phyloP scores from a whole-genome alignment of 2,329 filamentous ascomycete genomes.

The Calonectria pauciramosa region DNA sequence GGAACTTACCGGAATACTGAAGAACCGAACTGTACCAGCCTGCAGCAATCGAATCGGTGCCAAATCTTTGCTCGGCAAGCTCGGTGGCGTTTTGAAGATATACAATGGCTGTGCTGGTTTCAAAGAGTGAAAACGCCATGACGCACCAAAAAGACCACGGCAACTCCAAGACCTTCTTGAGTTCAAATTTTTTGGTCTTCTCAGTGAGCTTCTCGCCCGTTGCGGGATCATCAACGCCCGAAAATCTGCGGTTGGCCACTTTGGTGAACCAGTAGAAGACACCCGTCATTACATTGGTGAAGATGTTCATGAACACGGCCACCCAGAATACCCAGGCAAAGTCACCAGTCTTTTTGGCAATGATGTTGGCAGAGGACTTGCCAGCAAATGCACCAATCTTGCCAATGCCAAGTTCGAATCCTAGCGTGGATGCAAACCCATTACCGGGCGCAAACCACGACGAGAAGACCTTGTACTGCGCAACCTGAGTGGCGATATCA shows the following conservation, averaged over 20 bases:
- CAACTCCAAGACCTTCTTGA: constrained; percentile 65
- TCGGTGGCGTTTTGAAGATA: constrained; percentile 72
- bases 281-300: constrained; percentile 67
- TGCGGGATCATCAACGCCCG: constrained; percentile 53
- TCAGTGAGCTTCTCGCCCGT: constrained; percentile 70
- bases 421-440: constrained; percentile 72
- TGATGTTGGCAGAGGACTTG: constrained; percentile 70
- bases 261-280: constrained; percentile 67
- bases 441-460: constrained; percentile 73
- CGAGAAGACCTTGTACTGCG: constrained; percentile 74
- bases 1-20: constrained; percentile 56
- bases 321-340: constrained; percentile 74
- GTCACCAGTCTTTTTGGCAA: constrained; percentile 67
- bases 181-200: constrained; percentile 68
- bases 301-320: constrained; percentile 72
- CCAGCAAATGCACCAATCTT: constrained; percentile 73
- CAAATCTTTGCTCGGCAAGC: constrained; percentile 69
- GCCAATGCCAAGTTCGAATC: constrained; percentile 70
- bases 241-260: constrained; percentile 21
- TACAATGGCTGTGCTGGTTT: constrained; percentile 67
- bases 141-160: constrained; percentile 72
- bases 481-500: constrained; percentile 73
- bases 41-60: constrained; percentile 63
- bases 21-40: constrained; percentile 71
- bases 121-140: constrained; percentile 67